A percentile compares a stretch with the other conserved stretches of the same genome.
These are phyloP conservation scores for slime mould (Dictyostelium discoideum) DNA, from an alignment of 78 protist genomes.

Conservation along the genomic window dicty_2.7 NC_007091.3:2498501-2499000, in stretches of 20 bases:
- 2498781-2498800: neutral
- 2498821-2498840: neutral
- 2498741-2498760: conserved; percentile 52
- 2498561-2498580: conserved; percentile 46
- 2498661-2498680: conserved; percentile 6
- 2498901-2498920: conserved; percentile 17
- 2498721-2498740: neutral
- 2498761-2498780: neutral
- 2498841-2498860: neutral
- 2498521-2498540: neutral
- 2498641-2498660: neutral
- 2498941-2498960: neutral
- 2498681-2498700: neutral
- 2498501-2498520: neutral
- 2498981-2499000: conserved; percentile 9
- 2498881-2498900: neutral
- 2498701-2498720: neutral
- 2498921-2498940: neutral
- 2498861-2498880: neutral
- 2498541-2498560: neutral
- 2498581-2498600: neutral
- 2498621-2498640: neutral
- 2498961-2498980: neutral
- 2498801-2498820: neutral
- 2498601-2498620: neutral